Conservation (phyloP, 257 asterid species). For the Lycium barbarum region DNA sequence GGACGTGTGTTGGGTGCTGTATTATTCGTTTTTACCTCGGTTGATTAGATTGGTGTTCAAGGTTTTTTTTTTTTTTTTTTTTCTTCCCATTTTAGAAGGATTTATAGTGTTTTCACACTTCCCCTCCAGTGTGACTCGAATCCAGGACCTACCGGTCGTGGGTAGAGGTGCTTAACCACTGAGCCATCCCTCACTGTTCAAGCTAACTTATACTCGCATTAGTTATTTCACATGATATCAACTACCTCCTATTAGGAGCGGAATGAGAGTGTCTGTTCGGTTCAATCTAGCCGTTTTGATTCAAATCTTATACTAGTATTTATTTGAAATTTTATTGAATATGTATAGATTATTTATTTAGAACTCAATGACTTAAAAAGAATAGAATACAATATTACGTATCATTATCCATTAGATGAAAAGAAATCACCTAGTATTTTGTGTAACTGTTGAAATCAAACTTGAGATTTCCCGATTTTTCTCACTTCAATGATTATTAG, state of each 20-base stretch:
- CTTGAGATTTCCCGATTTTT: not conserved
- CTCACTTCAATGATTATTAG: not conserved
- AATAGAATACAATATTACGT: not conserved
- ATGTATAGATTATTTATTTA: not conserved
- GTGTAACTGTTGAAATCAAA: not conserved
- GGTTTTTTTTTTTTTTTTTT: too few species aligned
- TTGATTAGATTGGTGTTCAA: not conserved
- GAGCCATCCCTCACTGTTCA: too few species aligned
- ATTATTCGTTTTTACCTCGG: too few species aligned
- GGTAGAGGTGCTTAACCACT: too few species aligned
- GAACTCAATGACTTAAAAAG: not conserved
- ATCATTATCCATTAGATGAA: not conserved
- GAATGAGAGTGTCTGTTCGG: not conserved
- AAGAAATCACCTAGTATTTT: not conserved
- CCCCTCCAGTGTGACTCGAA: too few species aligned
- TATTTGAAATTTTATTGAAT: not conserved
- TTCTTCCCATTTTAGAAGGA: too few species aligned
- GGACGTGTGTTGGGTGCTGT: not conserved
- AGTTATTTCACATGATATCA: not conserved
- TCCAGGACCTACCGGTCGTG: too few species aligned
- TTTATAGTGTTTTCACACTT: too few species aligned
- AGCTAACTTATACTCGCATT: accelerated
- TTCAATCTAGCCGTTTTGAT: not conserved
- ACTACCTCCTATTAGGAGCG: not conserved
- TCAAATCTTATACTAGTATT: not conserved